Base-by-base conservation (phyloP, 2,329 filamentous ascomycete species). In the Rosellinia necatrix region DNA sequence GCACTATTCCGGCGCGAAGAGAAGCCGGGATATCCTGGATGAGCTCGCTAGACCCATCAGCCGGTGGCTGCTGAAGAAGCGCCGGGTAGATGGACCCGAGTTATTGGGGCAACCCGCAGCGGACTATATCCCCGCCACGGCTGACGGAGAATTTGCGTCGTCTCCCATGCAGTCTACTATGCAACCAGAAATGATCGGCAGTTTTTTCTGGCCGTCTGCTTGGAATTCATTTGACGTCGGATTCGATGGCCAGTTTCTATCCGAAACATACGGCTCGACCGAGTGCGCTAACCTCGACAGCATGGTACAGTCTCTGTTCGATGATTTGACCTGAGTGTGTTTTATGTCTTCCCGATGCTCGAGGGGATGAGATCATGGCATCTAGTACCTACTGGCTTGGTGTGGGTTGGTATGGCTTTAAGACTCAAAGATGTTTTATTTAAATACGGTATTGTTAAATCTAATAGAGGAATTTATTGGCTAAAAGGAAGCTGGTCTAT, bases 1-100 rank as follows among this genome's bases (percentile, higher is more conserved):
- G 53, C 75, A 82, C 54, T 83, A 80, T 79, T 70, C 73, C 0
- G 79, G 79, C 4, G 80, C 78, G 0, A 79, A 77, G 53, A 70
- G 74, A 10, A 75, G 75, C 41, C 71, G 77, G 3, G 74, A 78
- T n/a, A 74, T 77, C 1, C 41, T 79, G 0, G 74, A 79, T 30
- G 74, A 75, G 2, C 58, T 78, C 35, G 47, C 58, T 8, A 50
- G 55, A 8, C 49, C 53, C 6, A 48, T 58, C 19, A 54, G 54
- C 4, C 46, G 58, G 9, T 61, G 58, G 8, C 35, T 61, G 30
- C 17, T 50, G 27, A 59, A 61, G 37, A 58, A 58, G 35, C 52
- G 55, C 15, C 38, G 34, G 7, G 15, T 6, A 13, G 44, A 53
- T 19, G 49, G 25, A 2, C 3, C 43, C 21, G 49, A 47, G 8